Conservation (phyloP, 1,284 basidiomycete genomes). For the Cutaneotrichosporon sp. region DNA sequence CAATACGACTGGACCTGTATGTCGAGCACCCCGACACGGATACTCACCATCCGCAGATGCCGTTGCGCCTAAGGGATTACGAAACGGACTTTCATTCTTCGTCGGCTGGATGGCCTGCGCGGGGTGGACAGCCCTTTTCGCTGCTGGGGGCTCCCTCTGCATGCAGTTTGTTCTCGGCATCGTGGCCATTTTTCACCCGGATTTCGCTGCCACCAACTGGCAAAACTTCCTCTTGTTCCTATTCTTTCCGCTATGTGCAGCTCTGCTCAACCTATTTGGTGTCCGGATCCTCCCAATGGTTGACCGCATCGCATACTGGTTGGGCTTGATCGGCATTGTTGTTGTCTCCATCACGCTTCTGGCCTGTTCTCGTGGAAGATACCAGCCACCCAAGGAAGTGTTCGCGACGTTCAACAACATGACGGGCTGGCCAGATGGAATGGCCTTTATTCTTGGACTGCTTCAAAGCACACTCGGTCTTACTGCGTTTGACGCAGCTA, state of each 20-base stretch:
- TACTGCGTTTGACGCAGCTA: slow-evolving; percentile 24
- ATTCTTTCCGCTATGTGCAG: slow-evolving; percentile 1
- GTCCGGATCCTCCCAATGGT: slow-evolving; percentile 12
- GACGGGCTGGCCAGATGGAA: slow-evolving; percentile 15
- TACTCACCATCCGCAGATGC: slow-evolving; percentile 3
- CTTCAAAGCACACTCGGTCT: slow-evolving; percentile 30
- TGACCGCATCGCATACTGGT: slow-evolving; percentile 26
- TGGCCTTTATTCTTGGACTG: slow-evolving; percentile 45
- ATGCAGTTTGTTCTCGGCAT: slow-evolving; percentile 30
- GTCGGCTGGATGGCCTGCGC: slow-evolving; percentile 16
- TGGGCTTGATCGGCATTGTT: slow-evolving; percentile 36
- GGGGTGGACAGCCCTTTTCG: slow-evolving; percentile 46
- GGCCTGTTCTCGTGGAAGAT: slow-evolving; percentile 21
- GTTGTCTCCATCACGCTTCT: slow-evolving; percentile 29
- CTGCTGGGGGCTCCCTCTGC: slow-evolving; percentile 27
- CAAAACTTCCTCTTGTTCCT: slow-evolving; percentile 14
- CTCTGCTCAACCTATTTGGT: slow-evolving; percentile 15
- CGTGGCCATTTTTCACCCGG: slow-evolving; percentile 5
- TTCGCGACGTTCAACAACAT: slow-evolving; percentile 41
- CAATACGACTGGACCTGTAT: slow-evolving; percentile 39
- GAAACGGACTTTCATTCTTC: slow-evolving; percentile 7
- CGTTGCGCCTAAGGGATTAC: slow-evolving; percentile 11
- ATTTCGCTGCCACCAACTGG: slow-evolving; percentile 4
- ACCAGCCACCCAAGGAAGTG: slow-evolving; percentile 39
- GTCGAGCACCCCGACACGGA: not conserved